Conservation (phyloP, 306 rosid species). For the Biancaea sappan region DNA sequence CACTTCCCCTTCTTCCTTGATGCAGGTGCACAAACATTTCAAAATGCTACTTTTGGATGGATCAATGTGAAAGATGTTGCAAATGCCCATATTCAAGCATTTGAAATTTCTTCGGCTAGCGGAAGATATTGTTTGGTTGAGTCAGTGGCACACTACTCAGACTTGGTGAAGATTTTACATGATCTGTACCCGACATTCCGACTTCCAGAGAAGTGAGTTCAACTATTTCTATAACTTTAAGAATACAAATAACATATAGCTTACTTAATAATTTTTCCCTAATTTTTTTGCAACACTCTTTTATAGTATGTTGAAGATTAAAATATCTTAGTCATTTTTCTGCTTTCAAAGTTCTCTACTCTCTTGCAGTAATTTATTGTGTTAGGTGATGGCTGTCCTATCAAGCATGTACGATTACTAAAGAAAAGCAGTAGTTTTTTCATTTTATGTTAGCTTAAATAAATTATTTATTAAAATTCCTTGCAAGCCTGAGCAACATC, state of each 20-base stretch:
- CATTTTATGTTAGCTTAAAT: too few species aligned
- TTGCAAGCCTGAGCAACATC: not conserved
- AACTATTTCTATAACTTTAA: not conserved
- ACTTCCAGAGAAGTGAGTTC: conserved; percentile 62
- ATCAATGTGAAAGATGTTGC: conserved; percentile 75
- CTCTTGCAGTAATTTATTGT: not conserved
- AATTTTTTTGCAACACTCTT: not conserved
- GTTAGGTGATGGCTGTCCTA: too few species aligned
- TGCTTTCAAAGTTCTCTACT: not conserved
- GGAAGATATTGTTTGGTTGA: conserved; percentile 72
- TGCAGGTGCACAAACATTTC: conserved; percentile 62
- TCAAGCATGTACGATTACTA: too few species aligned
- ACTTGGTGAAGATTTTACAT: conserved; percentile 46
- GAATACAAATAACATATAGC: not conserved
- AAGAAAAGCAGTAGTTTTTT: too few species aligned
- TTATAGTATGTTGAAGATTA: not conserved
- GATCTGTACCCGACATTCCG: conserved; percentile 52
- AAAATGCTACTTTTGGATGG: conserved; percentile 56
- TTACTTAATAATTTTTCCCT: not conserved
- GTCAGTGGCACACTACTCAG: conserved; percentile 52
- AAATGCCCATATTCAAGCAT: conserved; percentile 71
- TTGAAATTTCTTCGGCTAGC: conserved; percentile 65
- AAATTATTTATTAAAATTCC: too few species aligned
- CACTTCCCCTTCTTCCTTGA: not conserved
- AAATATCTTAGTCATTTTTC: not conserved